A percentile compares a stretch with the other conserved stretches of the same genome.
Evolutionary conservation across 176 grass and related monocot genomes (phyloP).

Genomic region (Chloris gayana): DNA sequence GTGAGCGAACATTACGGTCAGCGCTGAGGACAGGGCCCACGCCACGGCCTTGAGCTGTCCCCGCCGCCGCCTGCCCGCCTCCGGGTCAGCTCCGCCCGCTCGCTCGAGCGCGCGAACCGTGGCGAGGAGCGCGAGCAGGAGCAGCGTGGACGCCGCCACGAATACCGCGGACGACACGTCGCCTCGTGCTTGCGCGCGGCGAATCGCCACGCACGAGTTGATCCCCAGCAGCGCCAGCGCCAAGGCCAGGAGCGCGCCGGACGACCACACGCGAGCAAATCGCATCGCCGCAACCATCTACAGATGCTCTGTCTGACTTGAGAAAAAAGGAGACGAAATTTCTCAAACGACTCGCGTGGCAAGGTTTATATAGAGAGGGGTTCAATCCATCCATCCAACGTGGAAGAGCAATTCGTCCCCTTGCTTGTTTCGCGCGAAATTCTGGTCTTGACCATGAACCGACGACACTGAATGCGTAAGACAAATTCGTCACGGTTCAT

Average conservation of each 20-base stretch:
- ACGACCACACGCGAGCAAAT: background rate
- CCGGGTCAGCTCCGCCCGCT: too few relatives aligned
- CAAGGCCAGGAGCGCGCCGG: background rate
- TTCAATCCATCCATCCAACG: too few relatives aligned
- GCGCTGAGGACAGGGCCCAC: conserved; percentile 39
- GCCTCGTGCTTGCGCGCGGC: background rate
- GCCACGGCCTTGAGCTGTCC: conserved; percentile 28
- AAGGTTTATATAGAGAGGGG: too few relatives aligned
- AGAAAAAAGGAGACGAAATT: too few relatives aligned
- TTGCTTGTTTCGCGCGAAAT: too few relatives aligned
- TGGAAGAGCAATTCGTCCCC: too few relatives aligned
- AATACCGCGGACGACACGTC: background rate
- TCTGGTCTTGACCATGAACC: too few relatives aligned
- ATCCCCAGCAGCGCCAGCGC: background rate
- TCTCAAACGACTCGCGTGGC: too few relatives aligned
- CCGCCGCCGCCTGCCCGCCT: background rate
- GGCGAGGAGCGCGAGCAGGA: conserved; percentile 8
- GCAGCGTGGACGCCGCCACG: background rate
- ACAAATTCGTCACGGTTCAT: too few relatives aligned
- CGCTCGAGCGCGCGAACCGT: conserved; percentile 8
- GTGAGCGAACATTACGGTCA: conserved; percentile 42
- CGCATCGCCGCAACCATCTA: background rate
- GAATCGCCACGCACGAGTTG: background rate
- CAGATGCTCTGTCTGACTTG: too few relatives aligned
- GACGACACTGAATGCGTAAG: too few relatives aligned